These are phyloP conservation scores for Malbranchea zuffiana DNA, from an alignment of 2,329 filamentous ascomycete genomes.

Conservation along the genomic window DNA sequence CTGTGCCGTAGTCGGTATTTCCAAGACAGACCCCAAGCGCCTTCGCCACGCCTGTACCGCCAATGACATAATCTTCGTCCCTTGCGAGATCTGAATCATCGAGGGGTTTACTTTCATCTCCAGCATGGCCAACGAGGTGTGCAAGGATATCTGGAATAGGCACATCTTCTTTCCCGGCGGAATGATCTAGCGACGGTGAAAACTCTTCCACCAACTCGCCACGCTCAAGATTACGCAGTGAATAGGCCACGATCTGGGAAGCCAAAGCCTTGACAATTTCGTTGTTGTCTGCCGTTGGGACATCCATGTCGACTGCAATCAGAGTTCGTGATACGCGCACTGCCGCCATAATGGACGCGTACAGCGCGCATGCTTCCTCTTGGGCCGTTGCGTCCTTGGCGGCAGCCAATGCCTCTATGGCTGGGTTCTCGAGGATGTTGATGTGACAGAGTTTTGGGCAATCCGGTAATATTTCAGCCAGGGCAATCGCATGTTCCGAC, in stretches of 20 bases:
- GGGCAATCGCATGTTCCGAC: conserved; percentile 76
- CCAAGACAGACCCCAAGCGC: conserved; percentile 82
- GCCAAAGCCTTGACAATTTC: conserved; percentile 87
- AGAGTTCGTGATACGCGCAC: conserved; percentile 72
- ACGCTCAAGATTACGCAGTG: conserved; percentile 77
- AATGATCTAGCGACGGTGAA: conserved; percentile 32
- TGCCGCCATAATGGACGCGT: conserved; percentile 81
- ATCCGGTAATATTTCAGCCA: conserved; percentile 85
- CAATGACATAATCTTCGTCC: conserved; percentile 91
- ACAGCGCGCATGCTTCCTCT: conserved; percentile 88
- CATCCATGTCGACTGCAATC: conserved; percentile 83
- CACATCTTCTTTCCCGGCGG: conserved; percentile 40
- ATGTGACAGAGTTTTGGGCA: conserved; percentile 71
- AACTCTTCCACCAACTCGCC: conserved; percentile 54
- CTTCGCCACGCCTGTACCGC: conserved; percentile 89
- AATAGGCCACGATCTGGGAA: conserved; percentile 91
- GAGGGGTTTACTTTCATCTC: conserved; percentile 38
- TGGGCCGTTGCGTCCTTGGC: conserved; percentile 68
- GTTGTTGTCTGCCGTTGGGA: conserved; percentile 67
- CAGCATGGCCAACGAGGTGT: conserved; percentile 67
- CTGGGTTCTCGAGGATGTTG: conserved; percentile 69
- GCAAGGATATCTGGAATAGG: conserved; percentile 73
- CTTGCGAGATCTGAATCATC: conserved; percentile 60
- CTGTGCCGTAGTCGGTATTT: conserved; percentile 51
- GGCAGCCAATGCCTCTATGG: conserved; percentile 55